Evolutionary conservation across 331 rosid species (phyloP).

Genomic region (Pyracantha coccinea): DNA sequence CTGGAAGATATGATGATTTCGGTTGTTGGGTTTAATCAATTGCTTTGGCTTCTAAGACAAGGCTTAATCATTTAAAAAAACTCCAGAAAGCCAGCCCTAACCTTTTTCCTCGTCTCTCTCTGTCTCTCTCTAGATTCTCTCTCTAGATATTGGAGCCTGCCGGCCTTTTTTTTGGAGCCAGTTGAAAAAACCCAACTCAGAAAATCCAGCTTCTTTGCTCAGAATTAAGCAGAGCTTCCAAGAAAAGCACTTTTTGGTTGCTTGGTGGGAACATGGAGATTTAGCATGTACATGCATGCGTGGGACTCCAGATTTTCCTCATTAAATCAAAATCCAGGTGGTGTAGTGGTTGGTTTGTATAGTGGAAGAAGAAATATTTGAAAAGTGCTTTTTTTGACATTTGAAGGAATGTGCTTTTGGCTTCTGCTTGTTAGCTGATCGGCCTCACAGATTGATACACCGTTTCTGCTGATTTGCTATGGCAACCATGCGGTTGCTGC

Average conservation of each 20-base stretch:
- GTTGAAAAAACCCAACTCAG: conserved; percentile 2
- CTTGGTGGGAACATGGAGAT: not conserved
- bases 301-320: not conserved
- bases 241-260: not conserved
- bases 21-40: not conserved
- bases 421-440: not conserved
- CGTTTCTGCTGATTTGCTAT: conserved; percentile 12
- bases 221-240: too few species aligned
- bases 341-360: not conserved
- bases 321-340: not conserved
- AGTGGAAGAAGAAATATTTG: not conserved
- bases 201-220: not conserved
- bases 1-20: not conserved
- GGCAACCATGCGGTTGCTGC: conserved; percentile 26
- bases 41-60: conserved; percentile 8
- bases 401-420: not conserved
- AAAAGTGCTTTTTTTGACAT: not conserved
- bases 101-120: not conserved
- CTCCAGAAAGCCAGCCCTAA: not conserved
- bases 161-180: not conserved
- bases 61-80: conserved; percentile 4
- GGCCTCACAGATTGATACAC: not conserved
- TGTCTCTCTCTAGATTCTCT: not conserved
- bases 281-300: not conserved
- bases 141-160: not conserved